A percentile compares a stretch with the other conserved stretches of the same genome.
These are phyloP conservation scores for Monilinia polystroma DNA, from an alignment of 2,329 filamentous ascomycete genomes.

Conservation along the genomic window DNA sequence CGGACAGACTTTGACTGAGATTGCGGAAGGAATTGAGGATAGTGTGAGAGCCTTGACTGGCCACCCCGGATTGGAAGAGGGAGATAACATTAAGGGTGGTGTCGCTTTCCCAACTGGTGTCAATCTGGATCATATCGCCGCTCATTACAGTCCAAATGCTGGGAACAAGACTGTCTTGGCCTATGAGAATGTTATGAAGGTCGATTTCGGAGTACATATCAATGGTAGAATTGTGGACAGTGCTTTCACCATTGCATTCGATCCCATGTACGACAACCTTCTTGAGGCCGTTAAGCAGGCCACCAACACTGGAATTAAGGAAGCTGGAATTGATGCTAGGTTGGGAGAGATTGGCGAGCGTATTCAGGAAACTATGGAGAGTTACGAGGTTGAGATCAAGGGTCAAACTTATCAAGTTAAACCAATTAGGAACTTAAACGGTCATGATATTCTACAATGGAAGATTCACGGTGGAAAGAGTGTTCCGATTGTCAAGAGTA, in stretches of 20 bases:
- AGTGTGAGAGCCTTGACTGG: constrained; percentile 74
- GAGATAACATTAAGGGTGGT: constrained; percentile 73
- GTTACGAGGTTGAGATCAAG: constrained; percentile 57
- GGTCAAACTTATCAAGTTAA: constrained; percentile 55
- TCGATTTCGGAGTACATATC: constrained; percentile 70
- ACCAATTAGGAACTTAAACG: constrained; percentile 53
- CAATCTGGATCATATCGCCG: constrained; percentile 80
- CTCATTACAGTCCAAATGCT: constrained; percentile 84
- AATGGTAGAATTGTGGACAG: constrained; percentile 71
- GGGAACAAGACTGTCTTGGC: constrained; percentile 74
- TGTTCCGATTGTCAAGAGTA: constrained; percentile 87
- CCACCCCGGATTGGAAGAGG: constrained; percentile 73
- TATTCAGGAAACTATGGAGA: constrained; percentile 62
- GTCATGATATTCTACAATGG: constrained; percentile 86
- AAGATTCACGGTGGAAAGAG: constrained; percentile 91
- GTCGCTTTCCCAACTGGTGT: constrained; percentile 87
- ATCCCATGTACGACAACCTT: constrained; percentile 67
- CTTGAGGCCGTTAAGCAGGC: constrained; percentile 65
- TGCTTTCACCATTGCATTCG: constrained; percentile 68
- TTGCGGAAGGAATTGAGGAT: constrained; percentile 85
- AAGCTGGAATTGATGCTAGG: constrained; percentile 89
- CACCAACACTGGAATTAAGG: constrained; percentile 75
- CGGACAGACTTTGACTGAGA: constrained; percentile 75
- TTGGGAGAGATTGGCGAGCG: constrained; percentile 64
- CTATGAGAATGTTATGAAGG: constrained; percentile 69